Evolutionary conservation across 108 stramenopile species (phyloP).

Genomic region (Nitzschia sp.): DNA sequence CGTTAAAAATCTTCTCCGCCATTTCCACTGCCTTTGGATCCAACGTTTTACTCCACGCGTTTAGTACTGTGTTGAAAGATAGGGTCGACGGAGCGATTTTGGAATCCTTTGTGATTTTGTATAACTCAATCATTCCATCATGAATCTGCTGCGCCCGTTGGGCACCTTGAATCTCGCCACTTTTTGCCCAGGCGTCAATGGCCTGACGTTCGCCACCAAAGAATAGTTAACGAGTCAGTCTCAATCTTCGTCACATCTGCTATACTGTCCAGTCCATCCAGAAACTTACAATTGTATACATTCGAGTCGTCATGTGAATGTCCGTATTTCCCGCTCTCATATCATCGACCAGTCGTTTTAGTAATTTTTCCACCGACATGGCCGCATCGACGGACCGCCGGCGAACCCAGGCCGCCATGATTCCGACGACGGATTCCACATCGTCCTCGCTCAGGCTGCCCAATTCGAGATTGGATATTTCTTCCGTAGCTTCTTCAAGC

Average conservation of each 20-base stretch:
- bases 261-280: not conserved
- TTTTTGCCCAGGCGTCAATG: constrained; percentile 74
- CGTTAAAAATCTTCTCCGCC: constrained; percentile 60
- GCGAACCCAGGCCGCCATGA: constrained; percentile 66
- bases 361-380: constrained; percentile 53
- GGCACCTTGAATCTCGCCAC: constrained; percentile 52
- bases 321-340: constrained; percentile 35
- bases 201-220: constrained; percentile 22
- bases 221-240: constrained; percentile 8
- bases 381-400: constrained; percentile 53
- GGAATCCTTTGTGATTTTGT: constrained; percentile 44
- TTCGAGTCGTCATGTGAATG: constrained; percentile 45
- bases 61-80: constrained; percentile 66
- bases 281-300: constrained; percentile 44
- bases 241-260: no score
- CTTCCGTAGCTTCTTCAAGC: constrained; percentile 45
- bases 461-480: constrained; percentile 25
- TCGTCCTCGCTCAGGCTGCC: constrained; percentile 61
- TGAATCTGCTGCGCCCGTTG: constrained; percentile 69
- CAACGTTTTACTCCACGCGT: constrained; percentile 67
- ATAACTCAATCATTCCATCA: constrained; percentile 46
- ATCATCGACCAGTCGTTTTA: constrained; percentile 73
- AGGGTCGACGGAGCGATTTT: constrained; percentile 52
- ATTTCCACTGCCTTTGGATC: constrained; percentile 39
- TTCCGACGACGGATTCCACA: constrained; percentile 49